These are phyloP conservation scores for Isabelozyma pseudorhagii DNA, from an alignment of 805 yeast genomes.

Conservation along the genomic window DNA sequence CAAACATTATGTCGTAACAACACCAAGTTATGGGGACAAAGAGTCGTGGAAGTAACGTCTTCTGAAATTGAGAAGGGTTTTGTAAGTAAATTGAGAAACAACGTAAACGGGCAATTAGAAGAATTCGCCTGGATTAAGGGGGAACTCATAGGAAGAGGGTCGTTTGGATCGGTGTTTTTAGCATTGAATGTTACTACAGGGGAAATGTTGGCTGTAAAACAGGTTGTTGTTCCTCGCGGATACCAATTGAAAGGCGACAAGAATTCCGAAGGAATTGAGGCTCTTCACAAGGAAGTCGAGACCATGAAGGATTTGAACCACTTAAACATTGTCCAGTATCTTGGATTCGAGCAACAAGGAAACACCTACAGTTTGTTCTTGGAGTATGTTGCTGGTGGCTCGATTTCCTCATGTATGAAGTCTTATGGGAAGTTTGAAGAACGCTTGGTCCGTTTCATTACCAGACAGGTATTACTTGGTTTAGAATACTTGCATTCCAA, in stretches of 20 bases:
- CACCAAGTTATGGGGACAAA: constrained; percentile 98
- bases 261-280: constrained; percentile 65
- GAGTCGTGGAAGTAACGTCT: constrained; percentile 84
- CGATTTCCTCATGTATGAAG: constrained; percentile 82
- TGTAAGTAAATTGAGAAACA: constrained; percentile 62
- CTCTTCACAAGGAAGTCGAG: constrained; percentile 85
- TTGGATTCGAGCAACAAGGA: constrained; percentile 82
- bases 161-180: constrained; percentile 89
- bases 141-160: constrained; percentile 93
- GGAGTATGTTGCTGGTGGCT: constrained; percentile 98
- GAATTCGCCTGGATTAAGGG: constrained; percentile 98
- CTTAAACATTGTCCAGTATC: constrained; percentile 88
- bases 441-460: constrained; percentile 64
- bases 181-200: constrained; percentile 95
- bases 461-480: constrained; percentile 79
- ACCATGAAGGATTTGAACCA: constrained; percentile 94
- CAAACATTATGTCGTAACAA: constrained; percentile 60
- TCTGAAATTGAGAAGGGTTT: constrained; percentile 60
- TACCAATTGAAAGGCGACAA: constrained; percentile 25
- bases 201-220: constrained; percentile 98
- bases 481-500: constrained; percentile 81
- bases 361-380: constrained; percentile 80
- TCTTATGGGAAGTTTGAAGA: constrained; percentile 86
- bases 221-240: constrained; percentile 63
- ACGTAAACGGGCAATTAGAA: constrained; percentile 60